Base-by-base conservation (phyloP, 768 basidiomycete genomes). In the Pisolithus marmoratus region DNA sequence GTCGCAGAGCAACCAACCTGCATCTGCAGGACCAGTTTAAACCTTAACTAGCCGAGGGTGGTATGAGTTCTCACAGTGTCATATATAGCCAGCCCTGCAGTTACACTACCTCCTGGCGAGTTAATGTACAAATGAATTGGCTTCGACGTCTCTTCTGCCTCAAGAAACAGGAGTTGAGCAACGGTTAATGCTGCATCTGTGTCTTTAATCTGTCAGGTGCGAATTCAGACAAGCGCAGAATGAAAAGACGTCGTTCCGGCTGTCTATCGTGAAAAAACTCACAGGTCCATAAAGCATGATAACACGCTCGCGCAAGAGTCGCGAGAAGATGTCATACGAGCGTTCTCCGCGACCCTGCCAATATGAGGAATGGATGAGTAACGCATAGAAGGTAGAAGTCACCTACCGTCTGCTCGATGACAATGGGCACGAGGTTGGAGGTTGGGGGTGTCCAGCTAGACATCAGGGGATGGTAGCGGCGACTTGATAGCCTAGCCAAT, bases 61-160 rank as follows among this genome's bases (percentile, higher is more conserved):
- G 45, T n/a, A 27, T 20, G 37, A 2, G 36, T 36, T 57, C 83
- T 60, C 72, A 95, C 93, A 62, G 95, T 97, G 64, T 98, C 95
- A 72, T 98, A 98, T 46, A 98, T 95, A 17, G 94, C 95, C 53
- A 98, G 74, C 8, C 95, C 95, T 45, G 94, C 92, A 0, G 94
- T 95, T 37, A 98, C 95, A 62, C 88, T 90, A 27, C 95, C 95
- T 2, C 95, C 95, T 0, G 95, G 95, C 7, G 90, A 94, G 70
- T 97, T 97, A 59, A 98, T 95, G 69, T 98, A 98, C 11, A 98
- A 72, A 61, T 95, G 94, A 50, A 98, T 96, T 3, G 95, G 95
- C 65, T 92, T 91, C 8, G 85, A 83, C 0, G 93, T 83, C 58
- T 97, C 94, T 68, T 95, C 94, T 1, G 95, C 94, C 74, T 98